These are phyloP conservation scores for Hylodesmum podocarpum DNA, from an alignment of 306 rosid species.

Conservation along the genomic window DNA sequence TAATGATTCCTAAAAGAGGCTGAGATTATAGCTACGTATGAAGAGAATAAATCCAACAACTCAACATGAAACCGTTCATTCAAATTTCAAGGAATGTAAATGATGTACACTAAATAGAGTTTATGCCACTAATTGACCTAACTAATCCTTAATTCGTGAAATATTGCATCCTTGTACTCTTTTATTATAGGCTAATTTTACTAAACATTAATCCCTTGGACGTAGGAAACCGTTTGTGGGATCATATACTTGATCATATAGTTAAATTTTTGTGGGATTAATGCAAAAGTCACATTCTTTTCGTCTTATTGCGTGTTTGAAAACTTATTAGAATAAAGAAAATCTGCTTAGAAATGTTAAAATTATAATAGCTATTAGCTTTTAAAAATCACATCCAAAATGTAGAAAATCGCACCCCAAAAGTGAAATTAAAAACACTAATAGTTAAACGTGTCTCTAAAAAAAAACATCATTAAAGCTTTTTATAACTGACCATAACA, in stretches of 20 bases:
- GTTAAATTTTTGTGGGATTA: too few species aligned
- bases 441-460: neutral
- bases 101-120: slow-evolving; percentile 9
- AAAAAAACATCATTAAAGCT: neutral
- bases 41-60: slow-evolving; percentile 26
- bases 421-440: too few species aligned
- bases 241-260: too few species aligned
- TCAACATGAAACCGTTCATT: slow-evolving; percentile 12
- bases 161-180: slow-evolving; percentile 61
- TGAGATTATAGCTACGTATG: slow-evolving; percentile 4
- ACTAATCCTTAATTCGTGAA: slow-evolving; percentile 8
- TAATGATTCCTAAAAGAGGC: slow-evolving; percentile 25
- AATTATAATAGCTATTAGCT: too few species aligned
- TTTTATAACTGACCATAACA: neutral
- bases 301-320: too few species aligned
- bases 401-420: too few species aligned
- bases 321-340: too few species aligned
- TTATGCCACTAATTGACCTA: slow-evolving; percentile 31
- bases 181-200: slow-evolving; percentile 38
- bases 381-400: too few species aligned
- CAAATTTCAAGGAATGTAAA: slow-evolving; percentile 39
- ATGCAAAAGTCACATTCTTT: neutral
- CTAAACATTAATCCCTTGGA: slow-evolving; percentile 21
- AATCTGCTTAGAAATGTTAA: too few species aligned
- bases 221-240: too few species aligned